Conservation (phyloP, 306 rosid genomes). For the Quercus robur region DNA sequence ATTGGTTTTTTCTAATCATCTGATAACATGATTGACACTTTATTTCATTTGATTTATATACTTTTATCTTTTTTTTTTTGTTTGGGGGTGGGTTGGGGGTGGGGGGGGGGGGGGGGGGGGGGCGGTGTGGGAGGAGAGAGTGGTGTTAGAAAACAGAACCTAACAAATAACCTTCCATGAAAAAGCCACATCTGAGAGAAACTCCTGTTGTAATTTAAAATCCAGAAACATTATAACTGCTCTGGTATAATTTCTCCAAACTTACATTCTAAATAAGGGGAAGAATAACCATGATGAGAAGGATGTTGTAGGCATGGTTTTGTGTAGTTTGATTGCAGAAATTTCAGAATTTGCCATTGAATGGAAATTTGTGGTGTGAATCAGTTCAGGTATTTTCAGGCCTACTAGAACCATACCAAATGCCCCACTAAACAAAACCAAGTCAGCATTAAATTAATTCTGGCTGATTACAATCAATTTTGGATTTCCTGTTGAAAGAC, state of each 20-base stretch:
- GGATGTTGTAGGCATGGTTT: not conserved
- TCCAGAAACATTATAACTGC: not conserved
- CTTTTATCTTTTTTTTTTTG: not conserved
- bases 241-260: too few relatives aligned
- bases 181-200: not conserved
- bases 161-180: not conserved
- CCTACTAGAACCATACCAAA: not conserved
- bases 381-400: not conserved
- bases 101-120: too few relatives aligned
- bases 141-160: not conserved
- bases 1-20: not conserved
- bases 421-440: not conserved
- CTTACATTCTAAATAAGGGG: not conserved
- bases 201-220: not conserved
- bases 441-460: not conserved
- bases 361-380: not conserved
- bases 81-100: too few relatives aligned
- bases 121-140: too few relatives aligned
- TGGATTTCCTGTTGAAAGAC: not conserved
- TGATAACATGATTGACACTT: not conserved
- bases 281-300: not conserved
- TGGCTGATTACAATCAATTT: not conserved
- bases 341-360: not conserved
- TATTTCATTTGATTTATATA: not conserved
- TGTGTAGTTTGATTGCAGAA: not conserved